phyloP scores from a whole-genome alignment of 306 rosid genomes.

The Sicyos edulis region DNA sequence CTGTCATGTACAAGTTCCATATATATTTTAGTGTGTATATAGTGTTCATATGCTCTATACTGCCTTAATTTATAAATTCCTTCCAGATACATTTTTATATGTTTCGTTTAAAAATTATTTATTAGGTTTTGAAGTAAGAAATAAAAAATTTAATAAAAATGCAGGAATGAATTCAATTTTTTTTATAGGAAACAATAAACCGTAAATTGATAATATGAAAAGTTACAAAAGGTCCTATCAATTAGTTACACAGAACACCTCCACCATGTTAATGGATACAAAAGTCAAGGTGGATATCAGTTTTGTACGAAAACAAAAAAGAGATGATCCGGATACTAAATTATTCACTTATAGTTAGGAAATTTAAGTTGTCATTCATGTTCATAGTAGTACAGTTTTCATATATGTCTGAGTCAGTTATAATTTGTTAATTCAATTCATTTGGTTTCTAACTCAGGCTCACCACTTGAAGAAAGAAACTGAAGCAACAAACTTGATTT shows the following conservation, averaged over 20 bases:
- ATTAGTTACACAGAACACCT: no score
- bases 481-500: not conserved
- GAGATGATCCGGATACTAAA: not conserved
- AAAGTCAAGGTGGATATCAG: not conserved
- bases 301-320: not conserved
- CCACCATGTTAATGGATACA: not conserved
- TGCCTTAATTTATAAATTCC: not conserved
- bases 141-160: constrained; percentile 1
- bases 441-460: not conserved
- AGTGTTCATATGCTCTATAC: no score
- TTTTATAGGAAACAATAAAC: not conserved
- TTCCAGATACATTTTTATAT: not conserved
- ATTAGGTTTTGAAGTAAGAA: not conserved
- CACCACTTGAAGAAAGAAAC: not conserved
- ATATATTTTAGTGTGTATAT: no score
- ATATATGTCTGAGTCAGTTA: not conserved
- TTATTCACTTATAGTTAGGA: not conserved
- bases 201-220: no score
- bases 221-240: no score
- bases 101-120: not conserved
- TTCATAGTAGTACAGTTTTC: not conserved
- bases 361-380: not conserved
- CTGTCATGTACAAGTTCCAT: not conserved
- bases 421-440: not conserved
- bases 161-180: not conserved